phyloP scores from a whole-genome alignment of 2,329 filamentous ascomycete genomes.

The Aureobasidium sp. region DNA sequence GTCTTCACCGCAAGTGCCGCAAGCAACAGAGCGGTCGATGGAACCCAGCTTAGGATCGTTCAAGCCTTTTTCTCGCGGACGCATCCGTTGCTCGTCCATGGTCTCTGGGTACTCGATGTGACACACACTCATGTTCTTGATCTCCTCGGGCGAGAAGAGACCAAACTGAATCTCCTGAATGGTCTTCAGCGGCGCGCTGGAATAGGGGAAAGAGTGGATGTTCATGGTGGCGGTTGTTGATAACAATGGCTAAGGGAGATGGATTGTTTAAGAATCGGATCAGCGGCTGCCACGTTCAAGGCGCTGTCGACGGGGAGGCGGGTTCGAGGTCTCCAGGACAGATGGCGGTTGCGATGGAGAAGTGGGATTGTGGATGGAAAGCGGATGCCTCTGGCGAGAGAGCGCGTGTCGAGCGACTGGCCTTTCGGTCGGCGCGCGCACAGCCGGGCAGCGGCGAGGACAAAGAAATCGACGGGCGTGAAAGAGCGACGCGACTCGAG shows the following conservation, averaged over 20 bases:
- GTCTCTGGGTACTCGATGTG: conserved; percentile 98
- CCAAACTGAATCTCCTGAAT: conserved; percentile 99
- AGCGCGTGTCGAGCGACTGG: conserved; percentile 15
- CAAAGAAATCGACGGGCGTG: background rate
- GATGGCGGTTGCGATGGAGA: background rate
- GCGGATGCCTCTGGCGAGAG: conserved; percentile 2
- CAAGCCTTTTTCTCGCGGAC: conserved; percentile 82
- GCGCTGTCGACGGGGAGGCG: conserved; percentile 3
- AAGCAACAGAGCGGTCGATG: conserved; percentile 92
- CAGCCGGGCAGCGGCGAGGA: conserved; percentile 10
- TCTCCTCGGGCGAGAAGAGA: conserved; percentile 94
- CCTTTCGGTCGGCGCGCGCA: conserved; percentile 13
- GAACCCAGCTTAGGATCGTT: conserved; percentile 95
- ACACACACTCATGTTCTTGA: conserved; percentile 96
- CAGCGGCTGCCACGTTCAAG: conserved; percentile 2
- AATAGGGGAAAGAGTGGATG: conserved; percentile 83
- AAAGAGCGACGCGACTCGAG: background rate
- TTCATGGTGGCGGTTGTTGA: conserved; percentile 63
- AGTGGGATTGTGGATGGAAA: background rate
- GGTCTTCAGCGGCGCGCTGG: conserved; percentile 90
- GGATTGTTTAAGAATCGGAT: background rate
- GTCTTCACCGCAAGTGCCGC: conserved; percentile 90
- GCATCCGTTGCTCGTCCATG: conserved; percentile 92
- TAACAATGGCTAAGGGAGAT: conserved; percentile 9
- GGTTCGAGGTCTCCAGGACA: background rate